phyloP scores from a whole-genome alignment of 352 stramenopile genomes.

The Thraustochytrium sp. region DNA sequence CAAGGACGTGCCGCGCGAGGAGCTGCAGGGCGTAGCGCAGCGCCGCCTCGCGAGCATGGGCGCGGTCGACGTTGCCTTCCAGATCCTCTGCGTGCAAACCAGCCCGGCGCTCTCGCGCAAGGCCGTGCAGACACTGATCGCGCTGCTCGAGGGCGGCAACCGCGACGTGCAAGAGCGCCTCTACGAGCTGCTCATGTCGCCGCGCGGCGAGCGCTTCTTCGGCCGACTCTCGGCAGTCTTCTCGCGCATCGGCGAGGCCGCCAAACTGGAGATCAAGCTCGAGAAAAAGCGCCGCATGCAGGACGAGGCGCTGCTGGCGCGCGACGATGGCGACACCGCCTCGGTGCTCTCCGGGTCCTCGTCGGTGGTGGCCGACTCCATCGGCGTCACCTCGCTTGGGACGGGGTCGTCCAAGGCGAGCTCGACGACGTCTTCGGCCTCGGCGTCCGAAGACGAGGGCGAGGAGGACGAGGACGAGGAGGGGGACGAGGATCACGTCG shows the following conservation, averaged over 20 bases:
- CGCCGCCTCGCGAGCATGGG: neutral
- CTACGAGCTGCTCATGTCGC: slow-evolving; percentile 40
- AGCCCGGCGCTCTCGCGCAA: neutral
- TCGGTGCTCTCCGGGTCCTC: slow-evolving; percentile 16
- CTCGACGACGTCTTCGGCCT: neutral
- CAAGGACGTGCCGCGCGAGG: neutral
- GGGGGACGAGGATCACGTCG: neutral
- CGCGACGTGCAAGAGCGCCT: slow-evolving; percentile 42
- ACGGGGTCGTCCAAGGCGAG: neutral
- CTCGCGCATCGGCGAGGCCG: slow-evolving; percentile 41
- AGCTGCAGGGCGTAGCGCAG: neutral
- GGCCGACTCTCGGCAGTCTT: neutral
- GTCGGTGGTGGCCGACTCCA: neutral
- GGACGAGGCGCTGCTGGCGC: slow-evolving; percentile 12
- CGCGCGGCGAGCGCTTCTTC: slow-evolving; percentile 44
- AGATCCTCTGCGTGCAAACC: slow-evolving; percentile 8
- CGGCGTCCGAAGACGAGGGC: too few species aligned
- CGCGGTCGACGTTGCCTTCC: slow-evolving; percentile 3
- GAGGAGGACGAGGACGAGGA: neutral
- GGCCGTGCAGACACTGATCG: slow-evolving; percentile 8
- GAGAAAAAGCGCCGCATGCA: slow-evolving; percentile 42
- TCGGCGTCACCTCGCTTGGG: slow-evolving; percentile 1
- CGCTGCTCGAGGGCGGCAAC: slow-evolving; percentile 48
- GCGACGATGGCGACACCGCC: neutral
- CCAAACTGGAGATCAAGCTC: slow-evolving; percentile 44